Percentiles rank a stretch among this genome's conserved stretches.
Conservation (phyloP, 768 basidiomycete species). For the Lyophyllum semitale region DNA sequence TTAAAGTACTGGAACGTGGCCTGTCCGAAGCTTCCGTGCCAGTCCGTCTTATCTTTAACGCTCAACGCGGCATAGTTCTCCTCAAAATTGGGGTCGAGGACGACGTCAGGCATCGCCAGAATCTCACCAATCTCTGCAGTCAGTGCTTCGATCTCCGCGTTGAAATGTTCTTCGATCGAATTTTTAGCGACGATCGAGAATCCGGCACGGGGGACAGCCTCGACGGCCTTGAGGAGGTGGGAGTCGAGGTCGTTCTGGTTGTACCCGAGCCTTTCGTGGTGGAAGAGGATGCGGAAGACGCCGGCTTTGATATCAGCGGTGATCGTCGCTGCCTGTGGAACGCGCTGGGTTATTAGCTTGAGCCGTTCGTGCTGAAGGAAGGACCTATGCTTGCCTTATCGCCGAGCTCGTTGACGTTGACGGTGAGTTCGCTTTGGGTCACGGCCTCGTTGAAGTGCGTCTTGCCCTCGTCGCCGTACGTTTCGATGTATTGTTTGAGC, state of each 20-base stretch:
- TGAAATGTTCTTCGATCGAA: constrained; percentile 35
- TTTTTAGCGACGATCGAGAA: constrained; percentile 36
- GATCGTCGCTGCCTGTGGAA: constrained; percentile 29
- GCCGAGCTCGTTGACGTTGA: constrained; percentile 34
- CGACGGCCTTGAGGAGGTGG: constrained; percentile 31
- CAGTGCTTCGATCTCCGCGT: constrained; percentile 30
- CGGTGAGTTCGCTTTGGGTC: constrained; percentile 31
- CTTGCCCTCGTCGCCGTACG: constrained; percentile 37
- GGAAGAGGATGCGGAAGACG: constrained; percentile 41
- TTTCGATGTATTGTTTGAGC: constrained; percentile 28
- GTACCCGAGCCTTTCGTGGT: constrained; percentile 32
- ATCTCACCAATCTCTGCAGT: constrained; percentile 30
- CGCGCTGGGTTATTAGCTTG: not conserved
- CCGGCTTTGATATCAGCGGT: constrained; percentile 38
- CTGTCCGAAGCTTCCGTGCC: constrained; percentile 29
- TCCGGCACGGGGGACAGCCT: constrained; percentile 30
- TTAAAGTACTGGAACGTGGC: constrained; percentile 31
- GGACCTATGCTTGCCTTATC: constrained; percentile 18
- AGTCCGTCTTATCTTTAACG: constrained; percentile 29
- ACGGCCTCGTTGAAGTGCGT: constrained; percentile 40
- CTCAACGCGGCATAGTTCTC: constrained; percentile 31
- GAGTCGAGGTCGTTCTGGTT: constrained; percentile 29
- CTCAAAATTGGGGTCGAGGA: constrained; percentile 40
- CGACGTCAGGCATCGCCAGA: constrained; percentile 32
- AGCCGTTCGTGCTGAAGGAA: not conserved